phyloP scores from a whole-genome alignment of 2,329 filamentous ascomycete genomes.

The Zymoseptoria pseudotritici region DNA sequence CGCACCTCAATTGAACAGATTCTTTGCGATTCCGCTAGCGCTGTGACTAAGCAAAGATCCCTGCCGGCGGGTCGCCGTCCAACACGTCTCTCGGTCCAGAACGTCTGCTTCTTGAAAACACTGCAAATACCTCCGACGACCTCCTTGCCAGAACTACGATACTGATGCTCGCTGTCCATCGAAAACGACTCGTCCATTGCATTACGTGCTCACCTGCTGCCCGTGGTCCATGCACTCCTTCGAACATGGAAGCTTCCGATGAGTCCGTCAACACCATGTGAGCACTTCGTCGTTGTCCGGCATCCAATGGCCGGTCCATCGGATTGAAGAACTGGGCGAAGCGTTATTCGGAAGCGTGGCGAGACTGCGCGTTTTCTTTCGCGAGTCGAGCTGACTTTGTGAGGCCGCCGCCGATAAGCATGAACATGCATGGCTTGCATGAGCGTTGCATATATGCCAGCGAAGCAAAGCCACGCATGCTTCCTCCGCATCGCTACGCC shows the following conservation, averaged over 20 bases:
- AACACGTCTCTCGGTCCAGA: too few species aligned
- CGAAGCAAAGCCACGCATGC: not conserved
- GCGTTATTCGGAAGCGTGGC: not conserved
- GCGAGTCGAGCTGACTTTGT: not conserved
- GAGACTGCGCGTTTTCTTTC: not conserved
- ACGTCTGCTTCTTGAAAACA: too few species aligned
- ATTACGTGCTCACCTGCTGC: not conserved
- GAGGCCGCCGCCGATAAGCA: not conserved
- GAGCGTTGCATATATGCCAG: not conserved
- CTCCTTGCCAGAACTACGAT: not conserved
- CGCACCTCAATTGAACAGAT: too few species aligned
- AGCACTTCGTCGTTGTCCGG: not conserved
- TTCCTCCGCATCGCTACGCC: not conserved
- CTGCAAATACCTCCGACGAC: too few species aligned
- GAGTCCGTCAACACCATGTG: not conserved
- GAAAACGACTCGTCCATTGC: not conserved
- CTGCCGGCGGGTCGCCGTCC: not conserved
- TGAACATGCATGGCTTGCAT: not conserved
- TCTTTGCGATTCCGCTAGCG: not conserved
- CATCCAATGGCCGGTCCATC: not conserved
- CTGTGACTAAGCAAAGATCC: not conserved
- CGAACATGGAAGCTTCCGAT: not conserved
- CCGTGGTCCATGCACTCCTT: not conserved
- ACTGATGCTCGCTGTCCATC: not conserved
- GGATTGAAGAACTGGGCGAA: not conserved